Base-by-base conservation (phyloP, 805 yeast genomes). In the Allodekkera sacchari region DNA sequence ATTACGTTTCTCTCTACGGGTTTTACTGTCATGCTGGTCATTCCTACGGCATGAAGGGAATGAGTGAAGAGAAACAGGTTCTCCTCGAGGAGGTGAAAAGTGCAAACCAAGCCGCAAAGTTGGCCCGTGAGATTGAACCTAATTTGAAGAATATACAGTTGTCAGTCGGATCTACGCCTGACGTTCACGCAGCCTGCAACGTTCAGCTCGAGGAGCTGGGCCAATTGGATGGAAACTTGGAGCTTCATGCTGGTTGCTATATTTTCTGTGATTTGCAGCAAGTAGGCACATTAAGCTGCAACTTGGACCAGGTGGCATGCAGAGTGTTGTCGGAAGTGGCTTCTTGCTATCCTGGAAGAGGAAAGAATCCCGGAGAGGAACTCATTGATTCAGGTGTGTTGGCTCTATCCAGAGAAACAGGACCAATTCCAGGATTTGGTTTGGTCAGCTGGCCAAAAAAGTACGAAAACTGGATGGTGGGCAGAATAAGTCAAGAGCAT, bases 91-190 rank as follows among this genome's bases (percentile, higher is more conserved):
- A 83, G 44, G 62, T 82, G 22, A 48, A 46, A 5, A 68, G 71
- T 23, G 83, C 73, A 4, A 67, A 72, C 14, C 49, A 48, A 7
- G 89, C 85, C 2, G 70, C 69, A 24, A 39, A 53, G 35, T 37
- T 47, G 22, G 67, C 70, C 5, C 16, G 42, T 2, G 39, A 47
- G 1, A 34, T 66, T 5, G 64, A 65, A 31, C 59, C 67, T 3
- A 29, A 50, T 1, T 39, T 60, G 24, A 42, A 57, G 13, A 54
- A 80, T 18, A 63, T 61, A 6, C n/a, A n/a, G n/a, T 56, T 82
- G 2, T 79, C 89, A 0, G 82, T 81, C 16, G 94, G 94, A 15
- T 87, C 92, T 2, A 80, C 94, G 0, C 92, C 92, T 27, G 82
- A 89, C 0, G 74, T 82, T 5, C 83, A 78, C 47, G 70, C 83